A percentile compares a stretch with the other conserved stretches of the same genome.
Evolutionary conservation across 176 grass and related monocot species (phyloP).

Genomic region (Avena atlantica): DNA sequence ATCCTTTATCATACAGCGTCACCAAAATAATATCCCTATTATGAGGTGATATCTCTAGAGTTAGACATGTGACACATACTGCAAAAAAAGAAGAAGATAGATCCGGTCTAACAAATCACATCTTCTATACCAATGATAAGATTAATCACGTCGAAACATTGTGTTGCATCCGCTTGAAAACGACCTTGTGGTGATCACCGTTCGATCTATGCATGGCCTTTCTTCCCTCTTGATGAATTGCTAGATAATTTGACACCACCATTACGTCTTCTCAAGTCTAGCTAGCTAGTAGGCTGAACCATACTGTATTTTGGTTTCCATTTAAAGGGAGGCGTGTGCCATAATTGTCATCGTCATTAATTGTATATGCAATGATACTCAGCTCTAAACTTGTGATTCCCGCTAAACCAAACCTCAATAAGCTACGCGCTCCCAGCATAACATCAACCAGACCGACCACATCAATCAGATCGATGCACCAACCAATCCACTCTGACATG

Average conservation of each 20-base stretch:
- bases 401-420: not conserved
- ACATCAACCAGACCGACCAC: not conserved
- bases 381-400: not conserved
- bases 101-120: no score
- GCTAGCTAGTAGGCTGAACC: not conserved
- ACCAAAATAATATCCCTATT: no score
- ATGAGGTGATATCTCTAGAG: no score
- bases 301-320: not conserved
- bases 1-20: no score
- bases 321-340: not conserved
- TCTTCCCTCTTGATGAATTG: not conserved
- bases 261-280: not conserved
- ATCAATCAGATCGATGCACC: not conserved
- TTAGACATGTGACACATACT: no score
- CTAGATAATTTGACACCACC: not conserved
- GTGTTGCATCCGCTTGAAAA: constrained; percentile 9
- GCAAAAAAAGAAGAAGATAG: no score
- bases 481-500: not conserved
- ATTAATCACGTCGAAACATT: not conserved
- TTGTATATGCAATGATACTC: not conserved
- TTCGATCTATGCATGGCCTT: not conserved
- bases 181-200: not conserved
- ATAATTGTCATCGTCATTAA: not conserved
- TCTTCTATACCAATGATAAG: no score
- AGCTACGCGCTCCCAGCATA: not conserved